Conservation (phyloP, 2,329 filamentous ascomycete species). For the Cladosporium phlei region DNA sequence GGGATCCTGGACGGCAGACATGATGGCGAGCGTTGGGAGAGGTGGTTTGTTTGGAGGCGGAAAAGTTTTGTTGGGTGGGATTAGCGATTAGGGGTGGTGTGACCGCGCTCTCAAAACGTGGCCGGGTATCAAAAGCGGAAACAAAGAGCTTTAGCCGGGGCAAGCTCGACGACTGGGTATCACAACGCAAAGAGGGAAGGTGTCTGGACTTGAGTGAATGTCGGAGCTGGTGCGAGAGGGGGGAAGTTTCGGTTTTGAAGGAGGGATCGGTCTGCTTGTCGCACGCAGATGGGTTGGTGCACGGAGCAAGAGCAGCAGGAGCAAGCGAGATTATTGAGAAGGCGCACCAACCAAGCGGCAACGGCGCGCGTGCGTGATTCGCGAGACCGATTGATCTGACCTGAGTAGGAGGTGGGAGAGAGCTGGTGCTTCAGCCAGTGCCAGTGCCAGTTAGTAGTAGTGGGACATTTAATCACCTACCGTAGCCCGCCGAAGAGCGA, state of each 20-base stretch:
- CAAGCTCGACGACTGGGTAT: constrained; percentile 11
- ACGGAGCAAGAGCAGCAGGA: constrained; percentile 6
- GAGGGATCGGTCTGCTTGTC: constrained; percentile 1
- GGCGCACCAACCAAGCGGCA: constrained; percentile 10
- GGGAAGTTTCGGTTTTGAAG: constrained; percentile 13
- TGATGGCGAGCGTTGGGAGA: constrained; percentile 9
- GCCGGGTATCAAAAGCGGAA: constrained; percentile 13
- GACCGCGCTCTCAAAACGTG: constrained; percentile 14
- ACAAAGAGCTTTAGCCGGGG: not conserved
- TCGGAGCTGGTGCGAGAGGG: not conserved
- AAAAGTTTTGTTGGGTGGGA: not conserved
- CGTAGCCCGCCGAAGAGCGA: too few relatives aligned
- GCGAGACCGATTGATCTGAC: too few relatives aligned
- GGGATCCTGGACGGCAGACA: constrained; percentile 25
- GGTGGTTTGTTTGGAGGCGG: not conserved
- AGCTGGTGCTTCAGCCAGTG: too few relatives aligned
- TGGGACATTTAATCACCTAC: too few relatives aligned
- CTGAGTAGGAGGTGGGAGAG: not conserved
- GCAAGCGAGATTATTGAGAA: constrained; percentile 13
- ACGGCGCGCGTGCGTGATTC: constrained; percentile 13
- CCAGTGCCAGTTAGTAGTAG: too few relatives aligned
- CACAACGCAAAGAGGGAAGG: constrained; percentile 10
- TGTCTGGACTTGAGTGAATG: not conserved
- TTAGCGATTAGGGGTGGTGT: constrained; percentile 11
- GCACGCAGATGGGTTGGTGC: not conserved